Evolutionary conservation across 495 filamentous ascomycete species (phyloP), one percentile per base, ranked within the genome.

Genomic region (Achaetomiella virescens): DNA sequence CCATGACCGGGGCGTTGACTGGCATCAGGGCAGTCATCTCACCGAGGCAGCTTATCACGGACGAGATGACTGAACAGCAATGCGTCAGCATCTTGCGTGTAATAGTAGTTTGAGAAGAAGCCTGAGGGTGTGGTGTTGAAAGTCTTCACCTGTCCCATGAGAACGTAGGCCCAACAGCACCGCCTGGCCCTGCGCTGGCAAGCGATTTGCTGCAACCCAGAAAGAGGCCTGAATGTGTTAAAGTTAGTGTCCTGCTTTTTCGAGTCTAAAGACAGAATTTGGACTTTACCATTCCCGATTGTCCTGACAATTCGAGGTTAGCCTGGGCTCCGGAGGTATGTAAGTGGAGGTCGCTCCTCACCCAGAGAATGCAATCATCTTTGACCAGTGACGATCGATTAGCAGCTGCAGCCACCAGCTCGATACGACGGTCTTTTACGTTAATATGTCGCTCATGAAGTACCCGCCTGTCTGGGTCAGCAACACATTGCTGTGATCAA

Each of bases 1-100:
- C 76, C 65, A 78, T 75, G 2, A 78, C 64, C 5, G 76, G 71
- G 21, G 74, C 76, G 52, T 74, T 76, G 37, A 80, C 74, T 11
- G 76, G 76, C 62, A 80, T 72, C 31, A 78, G 58, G 9, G 76
- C 73, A 14, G 75, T 78, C 76, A 80, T 79, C 48, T 80, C 76
- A n/a, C 75, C 74, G 14, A 80, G 58, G 42, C 71, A 75, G 18
- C 72, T 72, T 14, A 78, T 72, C 0, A 81, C 74, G 6, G 80
- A 75, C 44, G 76, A 81, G 38, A 78, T 71, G 6, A 78, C 73
- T 59, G 4, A 14, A 20, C 18, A 3, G 17, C 14, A 21, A 14
- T 20, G 6, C 17, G 46, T 57, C 29, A 44, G 33, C 35, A 29
- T 35, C 33, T 3, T n/a, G n/a, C n/a, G n/a, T n/a, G n/a, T n/a